Percentiles rank a stretch among this genome's conserved stretches.
These are phyloP conservation scores for Hyphopichia wangnamkhiaoensis DNA, from an alignment of 1,139 yeast genomes.

Conservation along the genomic window DNA sequence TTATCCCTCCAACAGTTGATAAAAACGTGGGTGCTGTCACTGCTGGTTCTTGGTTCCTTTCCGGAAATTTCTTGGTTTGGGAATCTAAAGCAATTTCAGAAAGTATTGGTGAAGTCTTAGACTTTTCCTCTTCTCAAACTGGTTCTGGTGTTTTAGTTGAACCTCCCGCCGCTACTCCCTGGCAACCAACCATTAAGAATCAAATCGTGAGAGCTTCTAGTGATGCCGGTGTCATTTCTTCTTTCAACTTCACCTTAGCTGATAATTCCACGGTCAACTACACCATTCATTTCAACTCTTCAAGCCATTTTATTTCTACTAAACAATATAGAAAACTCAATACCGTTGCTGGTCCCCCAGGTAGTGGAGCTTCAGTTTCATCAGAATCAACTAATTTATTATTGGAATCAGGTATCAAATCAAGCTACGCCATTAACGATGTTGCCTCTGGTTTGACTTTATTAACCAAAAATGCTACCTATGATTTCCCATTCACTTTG, in stretches of 20 bases:
- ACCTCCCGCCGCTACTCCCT: constrained; percentile 18
- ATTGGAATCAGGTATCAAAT: constrained; percentile 2
- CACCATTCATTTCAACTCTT: constrained; percentile 13
- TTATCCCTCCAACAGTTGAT: constrained; percentile 14
- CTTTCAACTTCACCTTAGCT: constrained; percentile 15
- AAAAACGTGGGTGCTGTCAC: constrained; percentile 10
- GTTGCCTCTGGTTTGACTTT: constrained; percentile 7
- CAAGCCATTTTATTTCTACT: constrained; percentile 12
- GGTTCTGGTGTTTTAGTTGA: constrained; percentile 14
- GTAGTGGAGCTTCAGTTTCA: constrained; percentile 13
- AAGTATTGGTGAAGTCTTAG: constrained; percentile 11
- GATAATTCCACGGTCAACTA: constrained; percentile 12
- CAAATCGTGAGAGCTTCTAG: constrained; percentile 13
- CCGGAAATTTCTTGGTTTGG: constrained; percentile 19
- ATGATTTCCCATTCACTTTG: constrained; percentile 15
- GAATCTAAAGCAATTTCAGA: constrained; percentile 11
- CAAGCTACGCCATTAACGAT: constrained; percentile 11
- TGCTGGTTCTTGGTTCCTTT: constrained; percentile 15
- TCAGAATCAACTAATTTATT: constrained; percentile 9
- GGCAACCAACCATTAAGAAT: constrained; percentile 15
- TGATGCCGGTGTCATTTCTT: constrained; percentile 12
- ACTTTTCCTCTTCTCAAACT: constrained; percentile 10
- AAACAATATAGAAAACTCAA: constrained; percentile 12
- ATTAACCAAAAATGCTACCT: constrained; percentile 9
- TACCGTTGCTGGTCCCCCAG: constrained; percentile 16